phyloP scores from a whole-genome alignment of 192 early-diverging fungal species.

The Radiomyces spectabilis region DNA sequence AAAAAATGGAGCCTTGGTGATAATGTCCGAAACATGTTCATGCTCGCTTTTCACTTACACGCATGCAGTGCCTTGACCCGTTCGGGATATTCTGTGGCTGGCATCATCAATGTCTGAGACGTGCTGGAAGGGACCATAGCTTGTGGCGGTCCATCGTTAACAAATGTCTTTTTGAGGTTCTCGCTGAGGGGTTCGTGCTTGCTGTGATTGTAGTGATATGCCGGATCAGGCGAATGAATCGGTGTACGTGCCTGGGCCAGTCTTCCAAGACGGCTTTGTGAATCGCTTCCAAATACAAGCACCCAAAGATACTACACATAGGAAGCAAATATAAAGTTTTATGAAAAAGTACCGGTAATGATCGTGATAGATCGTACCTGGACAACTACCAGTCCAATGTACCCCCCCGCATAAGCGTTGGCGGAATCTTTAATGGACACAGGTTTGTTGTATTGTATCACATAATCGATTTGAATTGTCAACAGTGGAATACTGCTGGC shows the following conservation, averaged over 20 bases:
- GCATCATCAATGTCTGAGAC: too few relatives aligned
- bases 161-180: too few relatives aligned
- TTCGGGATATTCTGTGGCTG: slow-evolving; percentile 30
- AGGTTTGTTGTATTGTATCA: slow-evolving; percentile 2
- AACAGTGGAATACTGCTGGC: slow-evolving; percentile 16
- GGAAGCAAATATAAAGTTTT: background rate
- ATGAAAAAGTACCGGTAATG: too few relatives aligned
- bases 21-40: background rate
- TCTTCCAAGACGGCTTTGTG: slow-evolving; percentile 3
- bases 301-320: slow-evolving; percentile 10
- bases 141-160: too few relatives aligned
- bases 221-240: too few relatives aligned
- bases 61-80: slow-evolving; percentile 9
- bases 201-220: too few relatives aligned
- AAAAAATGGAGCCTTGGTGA: background rate
- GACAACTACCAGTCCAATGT: slow-evolving; percentile 4
- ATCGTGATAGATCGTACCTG: slow-evolving; percentile 1
- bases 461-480: slow-evolving; percentile 17
- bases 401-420: slow-evolving; percentile 7
- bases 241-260: slow-evolving; percentile 50
- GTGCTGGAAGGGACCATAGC: too few relatives aligned
- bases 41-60: slow-evolving; percentile 1
- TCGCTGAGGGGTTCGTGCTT: too few relatives aligned
- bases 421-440: background rate
- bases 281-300: slow-evolving; percentile 14